Evolutionary conservation across 306 rosid species (phyloP).

Genomic region (Inga laurina): DNA sequence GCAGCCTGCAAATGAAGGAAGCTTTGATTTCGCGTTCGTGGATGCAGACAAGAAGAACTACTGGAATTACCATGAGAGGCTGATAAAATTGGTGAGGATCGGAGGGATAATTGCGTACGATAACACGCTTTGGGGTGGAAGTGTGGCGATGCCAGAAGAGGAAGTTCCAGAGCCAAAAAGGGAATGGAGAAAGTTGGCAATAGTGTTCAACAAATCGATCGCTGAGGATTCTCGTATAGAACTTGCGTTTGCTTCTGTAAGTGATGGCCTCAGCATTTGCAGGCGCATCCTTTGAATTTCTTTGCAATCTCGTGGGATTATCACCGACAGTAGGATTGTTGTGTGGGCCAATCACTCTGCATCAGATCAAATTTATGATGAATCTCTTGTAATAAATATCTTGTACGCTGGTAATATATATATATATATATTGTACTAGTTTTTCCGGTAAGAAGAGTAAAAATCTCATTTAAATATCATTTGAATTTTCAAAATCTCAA

Average conservation of each 20-base stretch:
- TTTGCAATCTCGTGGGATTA: background rate
- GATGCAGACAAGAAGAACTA: slow-evolving; percentile 57
- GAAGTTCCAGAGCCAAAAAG: slow-evolving; percentile 27
- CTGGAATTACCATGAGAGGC: slow-evolving; percentile 49
- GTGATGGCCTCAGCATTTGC: slow-evolving; percentile 37
- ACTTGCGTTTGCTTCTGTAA: slow-evolving; percentile 18
- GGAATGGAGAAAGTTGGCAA: background rate
- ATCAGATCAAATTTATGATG: too few species aligned
- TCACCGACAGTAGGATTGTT: too few species aligned
- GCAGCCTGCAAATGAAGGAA: slow-evolving; percentile 42
- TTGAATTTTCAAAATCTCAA: too few species aligned
- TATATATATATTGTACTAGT: too few species aligned
- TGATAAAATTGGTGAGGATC: slow-evolving; percentile 44
- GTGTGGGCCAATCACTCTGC: too few species aligned
- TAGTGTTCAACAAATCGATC: slow-evolving; percentile 38
- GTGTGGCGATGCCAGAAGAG: slow-evolving; percentile 45
- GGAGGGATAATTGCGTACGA: slow-evolving; percentile 56
- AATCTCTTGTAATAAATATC: too few species aligned
- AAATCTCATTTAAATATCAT: too few species aligned
- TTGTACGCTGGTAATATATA: too few species aligned
- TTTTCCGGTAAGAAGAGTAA: too few species aligned
- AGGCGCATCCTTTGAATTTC: slow-evolving; percentile 37
- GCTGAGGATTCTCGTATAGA: slow-evolving; percentile 35
- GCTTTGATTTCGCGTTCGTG: slow-evolving; percentile 45
- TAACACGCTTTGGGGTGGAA: slow-evolving; percentile 49